Conservation (phyloP, 768 basidiomycete species). For the Lactarius psammicola region DNA sequence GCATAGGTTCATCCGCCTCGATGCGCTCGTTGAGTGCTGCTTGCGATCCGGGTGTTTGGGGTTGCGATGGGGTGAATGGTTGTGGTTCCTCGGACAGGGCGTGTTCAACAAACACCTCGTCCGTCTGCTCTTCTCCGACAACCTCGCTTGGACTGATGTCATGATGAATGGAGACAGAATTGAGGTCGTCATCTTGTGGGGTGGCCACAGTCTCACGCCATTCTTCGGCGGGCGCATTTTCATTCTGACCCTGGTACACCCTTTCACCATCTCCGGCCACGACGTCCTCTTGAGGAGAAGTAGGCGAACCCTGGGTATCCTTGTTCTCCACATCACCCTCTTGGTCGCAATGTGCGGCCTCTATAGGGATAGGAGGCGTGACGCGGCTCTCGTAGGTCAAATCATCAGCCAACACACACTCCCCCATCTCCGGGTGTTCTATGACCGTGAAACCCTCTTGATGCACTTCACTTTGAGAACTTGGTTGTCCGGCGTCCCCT, state of each 20-base stretch:
- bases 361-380: neutral
- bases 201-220: neutral
- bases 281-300: conserved; percentile 4
- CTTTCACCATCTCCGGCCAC: conserved; percentile 19
- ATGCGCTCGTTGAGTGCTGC: neutral
- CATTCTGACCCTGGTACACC: neutral
- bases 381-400: conserved; percentile 10
- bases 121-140: conserved; percentile 32
- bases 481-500: conserved; percentile 3
- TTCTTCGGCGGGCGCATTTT: conserved; percentile 12
- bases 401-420: neutral
- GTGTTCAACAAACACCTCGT: conserved; percentile 38
- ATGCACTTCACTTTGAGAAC: conserved; percentile 8
- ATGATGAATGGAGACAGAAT: neutral
- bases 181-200: neutral
- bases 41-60: neutral
- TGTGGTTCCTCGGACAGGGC: conserved; percentile 37
- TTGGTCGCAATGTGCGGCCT: neutral
- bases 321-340: neutral
- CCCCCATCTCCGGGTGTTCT: conserved; percentile 4
- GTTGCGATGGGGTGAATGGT: neutral
- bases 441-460: neutral
- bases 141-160: conserved; percentile 1
- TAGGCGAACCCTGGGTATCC: neutral
- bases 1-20: conserved; percentile 25